Percentiles rank a stretch among this genome's conserved stretches.
Conservation (phyloP, 2,329 filamentous ascomycete genomes). For the Penicillium sp. region DNA sequence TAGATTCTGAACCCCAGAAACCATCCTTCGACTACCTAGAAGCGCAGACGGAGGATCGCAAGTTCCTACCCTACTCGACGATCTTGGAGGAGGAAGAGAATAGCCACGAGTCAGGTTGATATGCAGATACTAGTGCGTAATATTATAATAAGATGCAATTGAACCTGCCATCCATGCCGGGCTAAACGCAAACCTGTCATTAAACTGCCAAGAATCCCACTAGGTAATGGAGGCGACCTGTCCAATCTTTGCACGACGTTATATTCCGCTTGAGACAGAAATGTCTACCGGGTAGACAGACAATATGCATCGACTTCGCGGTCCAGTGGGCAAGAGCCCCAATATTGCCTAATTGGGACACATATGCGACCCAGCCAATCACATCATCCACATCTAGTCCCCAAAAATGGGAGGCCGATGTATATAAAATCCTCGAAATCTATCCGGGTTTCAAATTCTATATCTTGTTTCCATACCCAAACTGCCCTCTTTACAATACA, state of each 20-base stretch:
- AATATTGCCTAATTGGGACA: constrained; percentile 9
- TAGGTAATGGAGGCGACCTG: background rate
- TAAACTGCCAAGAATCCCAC: background rate
- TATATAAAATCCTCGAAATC: constrained; percentile 1
- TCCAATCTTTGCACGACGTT: background rate
- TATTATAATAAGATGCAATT: background rate
- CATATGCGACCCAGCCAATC: constrained; percentile 17
- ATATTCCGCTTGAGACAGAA: background rate
- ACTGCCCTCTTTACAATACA: too few species aligned
- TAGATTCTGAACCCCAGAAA: background rate
- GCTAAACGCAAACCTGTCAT: background rate
- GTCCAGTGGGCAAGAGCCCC: background rate
- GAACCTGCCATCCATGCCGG: background rate
- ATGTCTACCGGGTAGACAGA: background rate
- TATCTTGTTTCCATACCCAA: background rate
- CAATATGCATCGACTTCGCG: background rate
- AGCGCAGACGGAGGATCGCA: constrained; percentile 8
- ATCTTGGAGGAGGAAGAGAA: constrained; percentile 30
- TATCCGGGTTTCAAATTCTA: background rate
- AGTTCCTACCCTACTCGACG: constrained; percentile 17
- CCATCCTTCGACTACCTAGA: constrained; percentile 14
- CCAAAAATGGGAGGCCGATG: background rate
- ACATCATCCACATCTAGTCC: background rate
- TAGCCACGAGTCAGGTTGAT: constrained; percentile 15
- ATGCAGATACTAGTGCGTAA: background rate